Evolutionary conservation across 306 rosid genomes (phyloP).

Genomic region (apple (Malus domestica)): DNA sequence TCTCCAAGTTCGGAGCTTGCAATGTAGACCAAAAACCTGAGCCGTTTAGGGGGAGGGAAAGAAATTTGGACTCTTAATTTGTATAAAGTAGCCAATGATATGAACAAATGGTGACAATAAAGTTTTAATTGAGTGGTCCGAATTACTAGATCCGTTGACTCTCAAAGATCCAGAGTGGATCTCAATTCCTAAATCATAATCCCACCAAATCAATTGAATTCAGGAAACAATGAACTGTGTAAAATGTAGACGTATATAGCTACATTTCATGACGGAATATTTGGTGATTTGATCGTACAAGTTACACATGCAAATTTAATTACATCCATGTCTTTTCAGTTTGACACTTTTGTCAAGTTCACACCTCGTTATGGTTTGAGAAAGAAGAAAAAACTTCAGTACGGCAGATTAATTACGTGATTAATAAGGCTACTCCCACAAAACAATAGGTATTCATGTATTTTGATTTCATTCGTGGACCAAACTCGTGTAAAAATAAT

Average conservation of each 20-base stretch:
- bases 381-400: too few species aligned
- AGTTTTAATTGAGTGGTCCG: too few species aligned
- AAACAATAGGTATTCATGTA: background rate
- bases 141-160: rapidly evolving
- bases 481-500: background rate
- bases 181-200: too few species aligned
- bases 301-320: background rate
- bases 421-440: too few species aligned
- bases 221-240: too few species aligned
- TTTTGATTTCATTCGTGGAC: too few species aligned
- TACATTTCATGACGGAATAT: background rate
- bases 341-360: background rate
- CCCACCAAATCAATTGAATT: slow-evolving; percentile 10
- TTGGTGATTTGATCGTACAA: background rate
- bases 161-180: rapidly evolving
- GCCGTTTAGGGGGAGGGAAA: too few species aligned
- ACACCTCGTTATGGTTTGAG: background rate
- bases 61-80: too few species aligned
- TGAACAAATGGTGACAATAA: too few species aligned
- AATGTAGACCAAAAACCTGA: rapidly evolving
- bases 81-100: too few species aligned
- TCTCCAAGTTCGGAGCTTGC: too few species aligned
- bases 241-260: background rate
- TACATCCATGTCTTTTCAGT: background rate
- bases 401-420: background rate